These are phyloP conservation scores for Thalassiosira profunda DNA, from an alignment of 108 stramenopile genomes.

Conservation along the genomic window DNA sequence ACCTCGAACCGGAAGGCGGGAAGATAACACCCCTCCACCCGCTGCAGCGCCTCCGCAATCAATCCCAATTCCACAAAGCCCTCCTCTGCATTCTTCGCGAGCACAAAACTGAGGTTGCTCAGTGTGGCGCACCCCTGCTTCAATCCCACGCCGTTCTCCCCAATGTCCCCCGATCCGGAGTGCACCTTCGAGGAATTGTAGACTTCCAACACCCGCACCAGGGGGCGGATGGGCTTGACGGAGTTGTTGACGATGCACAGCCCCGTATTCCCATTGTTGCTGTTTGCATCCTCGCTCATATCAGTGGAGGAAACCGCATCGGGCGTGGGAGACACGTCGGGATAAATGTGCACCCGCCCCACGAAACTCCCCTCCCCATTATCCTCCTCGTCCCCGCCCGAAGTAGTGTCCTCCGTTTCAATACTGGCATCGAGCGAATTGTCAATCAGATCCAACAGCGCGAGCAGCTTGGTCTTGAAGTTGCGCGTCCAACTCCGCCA, in stretches of 20 bases:
- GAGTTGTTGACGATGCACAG: slow-evolving; percentile 66
- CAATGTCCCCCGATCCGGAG: slow-evolving; percentile 49
- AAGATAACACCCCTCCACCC: slow-evolving; percentile 42
- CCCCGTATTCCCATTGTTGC: slow-evolving; percentile 20
- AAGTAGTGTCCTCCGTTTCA: neutral
- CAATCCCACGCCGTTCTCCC: slow-evolving; percentile 81
- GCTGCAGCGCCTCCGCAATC: slow-evolving; percentile 54
- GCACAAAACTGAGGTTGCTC: slow-evolving; percentile 49
- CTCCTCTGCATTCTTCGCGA: slow-evolving; percentile 26
- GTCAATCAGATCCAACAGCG: slow-evolving; percentile 72
- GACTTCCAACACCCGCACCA: slow-evolving; percentile 58
- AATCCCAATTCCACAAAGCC: slow-evolving; percentile 46
- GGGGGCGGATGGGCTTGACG: slow-evolving; percentile 37
- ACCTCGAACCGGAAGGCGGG: slow-evolving; percentile 25
- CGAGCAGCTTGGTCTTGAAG: slow-evolving; percentile 59
- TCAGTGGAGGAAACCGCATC: neutral
- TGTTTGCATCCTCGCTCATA: too few species aligned
- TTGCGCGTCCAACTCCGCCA: slow-evolving; percentile 71
- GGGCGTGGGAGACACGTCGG: slow-evolving; percentile 1
- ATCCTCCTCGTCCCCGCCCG: neutral
- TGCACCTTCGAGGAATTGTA: slow-evolving; percentile 63
- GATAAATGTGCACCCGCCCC: slow-evolving; percentile 34
- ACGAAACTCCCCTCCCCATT: slow-evolving; percentile 10
- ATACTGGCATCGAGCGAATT: slow-evolving; percentile 76
- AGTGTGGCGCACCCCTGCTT: slow-evolving; percentile 79